These are phyloP conservation scores for Pyrenula massariospora DNA, from an alignment of 495 filamentous ascomycete species.

Conservation along the genomic window DNA sequence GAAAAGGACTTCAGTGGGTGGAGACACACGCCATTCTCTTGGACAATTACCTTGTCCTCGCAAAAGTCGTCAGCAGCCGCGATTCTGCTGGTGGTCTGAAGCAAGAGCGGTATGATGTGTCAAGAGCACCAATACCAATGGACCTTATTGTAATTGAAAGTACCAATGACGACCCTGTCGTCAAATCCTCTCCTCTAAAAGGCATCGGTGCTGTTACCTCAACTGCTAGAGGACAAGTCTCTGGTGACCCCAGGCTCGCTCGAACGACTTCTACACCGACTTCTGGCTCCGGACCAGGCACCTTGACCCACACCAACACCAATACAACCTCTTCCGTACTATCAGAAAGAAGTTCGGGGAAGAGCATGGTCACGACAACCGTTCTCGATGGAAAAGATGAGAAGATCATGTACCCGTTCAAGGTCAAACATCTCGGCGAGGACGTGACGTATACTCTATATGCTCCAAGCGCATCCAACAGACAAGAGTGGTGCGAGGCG, in stretches of 20 bases:
- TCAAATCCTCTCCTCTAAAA: conserved; percentile 59
- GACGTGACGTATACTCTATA: conserved; percentile 76
- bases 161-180: conserved; percentile 78
- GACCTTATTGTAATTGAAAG: conserved; percentile 86
- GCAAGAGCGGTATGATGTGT: conserved; percentile 87
- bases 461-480: conserved; percentile 56
- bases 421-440: conserved; percentile 90
- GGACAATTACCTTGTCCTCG: conserved; percentile 90
- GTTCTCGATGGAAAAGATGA: conserved; percentile 52
- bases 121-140: conserved; percentile 95
- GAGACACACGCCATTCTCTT: conserved; percentile 90
- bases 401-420: conserved; percentile 85
- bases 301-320: conserved; percentile 56
- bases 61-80: conserved; percentile 60
- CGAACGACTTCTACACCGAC: conserved; percentile 34
- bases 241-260: conserved; percentile 34
- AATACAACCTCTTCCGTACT: conserved; percentile 28
- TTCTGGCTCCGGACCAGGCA: conserved; percentile 38
- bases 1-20: conserved; percentile 72
- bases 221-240: conserved; percentile 31
- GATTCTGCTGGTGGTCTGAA: conserved; percentile 55
- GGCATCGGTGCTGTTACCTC: conserved; percentile 60
- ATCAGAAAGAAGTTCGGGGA: conserved; percentile 19
- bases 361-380: conserved; percentile 37
- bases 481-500: conserved; percentile 83